Conservation (phyloP, 129 eudicot genomes). For the Flaveria trinervia region DNA sequence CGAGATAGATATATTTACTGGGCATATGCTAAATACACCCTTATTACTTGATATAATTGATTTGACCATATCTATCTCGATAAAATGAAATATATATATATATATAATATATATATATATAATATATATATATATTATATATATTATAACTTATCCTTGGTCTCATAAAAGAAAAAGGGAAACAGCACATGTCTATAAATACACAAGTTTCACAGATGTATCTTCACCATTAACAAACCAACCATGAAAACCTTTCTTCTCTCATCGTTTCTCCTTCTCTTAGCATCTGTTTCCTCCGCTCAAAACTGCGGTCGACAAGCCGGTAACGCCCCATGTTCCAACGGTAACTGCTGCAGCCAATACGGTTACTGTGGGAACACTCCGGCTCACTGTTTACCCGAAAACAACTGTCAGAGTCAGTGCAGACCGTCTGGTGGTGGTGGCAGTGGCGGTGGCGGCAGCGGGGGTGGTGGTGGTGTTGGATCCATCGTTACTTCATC, state of each 20-base stretch:
- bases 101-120: no score
- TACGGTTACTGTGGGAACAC: slow-evolving; percentile 58
- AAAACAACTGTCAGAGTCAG: slow-evolving; percentile 51
- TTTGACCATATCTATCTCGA: no score
- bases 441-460: slow-evolving; percentile 21
- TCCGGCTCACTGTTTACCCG: slow-evolving; percentile 33
- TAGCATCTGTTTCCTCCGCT: slow-evolving; percentile 23
- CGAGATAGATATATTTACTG: no score
- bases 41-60: no score
- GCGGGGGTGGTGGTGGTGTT: slow-evolving; percentile 27
- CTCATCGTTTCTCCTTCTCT: slow-evolving; percentile 11
- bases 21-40: no score
- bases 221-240: neutral
- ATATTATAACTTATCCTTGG: neutral
- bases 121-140: no score
- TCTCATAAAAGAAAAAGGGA: neutral
- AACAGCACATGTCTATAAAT: slow-evolving; percentile 6
- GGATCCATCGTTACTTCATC: slow-evolving; percentile 36
- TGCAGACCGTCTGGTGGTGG: slow-evolving; percentile 27
- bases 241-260: slow-evolving; percentile 15
- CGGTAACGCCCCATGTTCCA: slow-evolving; percentile 46
- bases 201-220: neutral
- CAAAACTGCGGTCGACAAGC: slow-evolving; percentile 56
- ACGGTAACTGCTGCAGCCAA: slow-evolving; percentile 53
- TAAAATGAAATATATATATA: no score